These are phyloP conservation scores for Fusarium sp. DNA, from an alignment of 2,329 filamentous ascomycete species.

Conservation along the genomic window DNA sequence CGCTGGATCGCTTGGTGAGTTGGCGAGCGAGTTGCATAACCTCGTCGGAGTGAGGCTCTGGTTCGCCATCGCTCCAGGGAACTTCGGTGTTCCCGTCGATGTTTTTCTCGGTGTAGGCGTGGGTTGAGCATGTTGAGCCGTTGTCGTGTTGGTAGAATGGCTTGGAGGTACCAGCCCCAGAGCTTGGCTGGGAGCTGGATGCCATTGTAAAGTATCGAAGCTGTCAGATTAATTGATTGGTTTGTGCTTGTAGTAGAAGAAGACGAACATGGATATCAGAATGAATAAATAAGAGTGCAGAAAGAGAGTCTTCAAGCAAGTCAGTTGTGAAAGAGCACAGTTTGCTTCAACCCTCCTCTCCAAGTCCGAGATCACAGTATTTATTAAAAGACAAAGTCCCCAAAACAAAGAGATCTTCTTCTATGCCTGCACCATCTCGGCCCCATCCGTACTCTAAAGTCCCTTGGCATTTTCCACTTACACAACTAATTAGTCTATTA, in stretches of 20 bases:
- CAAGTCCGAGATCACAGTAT: background rate
- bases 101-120: constrained; percentile 33
- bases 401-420: constrained; percentile 23
- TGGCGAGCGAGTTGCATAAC: constrained; percentile 47
- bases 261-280: too few species aligned
- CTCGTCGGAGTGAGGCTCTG: constrained; percentile 27
- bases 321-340: background rate
- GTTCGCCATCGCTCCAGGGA: background rate
- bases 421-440: background rate
- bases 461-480: background rate
- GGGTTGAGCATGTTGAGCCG: constrained; percentile 31
- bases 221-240: background rate
- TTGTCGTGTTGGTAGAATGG: constrained; percentile 12
- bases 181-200: constrained; percentile 10
- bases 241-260: too few species aligned
- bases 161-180: constrained; percentile 1
- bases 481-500: background rate
- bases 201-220: constrained; percentile 5
- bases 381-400: background rate
- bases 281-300: too few species aligned
- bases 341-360: background rate
- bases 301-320: background rate
- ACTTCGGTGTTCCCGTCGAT: constrained; percentile 6
- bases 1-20: constrained; percentile 44
- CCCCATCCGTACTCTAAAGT: constrained; percentile 4